Conservation (phyloP, 225 moss, liverwort and hornwort species). For the Rhytidiadelphus loreus region DNA sequence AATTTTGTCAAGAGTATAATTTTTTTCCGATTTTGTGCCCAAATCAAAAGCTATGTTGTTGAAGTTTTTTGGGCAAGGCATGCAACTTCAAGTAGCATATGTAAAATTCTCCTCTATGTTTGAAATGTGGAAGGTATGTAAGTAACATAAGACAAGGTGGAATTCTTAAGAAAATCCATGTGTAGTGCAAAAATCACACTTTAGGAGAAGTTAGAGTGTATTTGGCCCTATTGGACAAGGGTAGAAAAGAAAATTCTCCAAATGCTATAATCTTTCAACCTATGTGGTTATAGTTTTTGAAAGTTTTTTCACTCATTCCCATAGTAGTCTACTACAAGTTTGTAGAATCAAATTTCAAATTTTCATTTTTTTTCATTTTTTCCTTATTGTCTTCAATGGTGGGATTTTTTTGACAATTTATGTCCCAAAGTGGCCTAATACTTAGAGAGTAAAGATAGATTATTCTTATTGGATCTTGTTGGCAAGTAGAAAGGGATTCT, state of each 20-base stretch:
- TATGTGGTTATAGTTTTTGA: background rate
- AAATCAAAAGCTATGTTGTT: background rate
- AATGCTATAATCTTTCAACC: background rate
- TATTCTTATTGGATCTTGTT: background rate
- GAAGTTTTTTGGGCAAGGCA: background rate
- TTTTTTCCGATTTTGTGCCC: fast-evolving
- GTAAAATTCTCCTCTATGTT: background rate
- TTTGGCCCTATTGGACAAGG: fast-evolving
- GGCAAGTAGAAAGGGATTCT: background rate
- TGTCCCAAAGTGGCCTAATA: background rate
- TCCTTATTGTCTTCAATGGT: background rate
- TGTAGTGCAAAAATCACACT: background rate
- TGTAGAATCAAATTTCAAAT: background rate
- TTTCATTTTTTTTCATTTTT: too few species aligned
- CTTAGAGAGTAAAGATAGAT: background rate
- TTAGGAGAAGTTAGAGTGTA: background rate
- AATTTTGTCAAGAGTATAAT: background rate
- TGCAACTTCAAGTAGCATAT: background rate
- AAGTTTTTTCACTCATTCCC: fast-evolving
- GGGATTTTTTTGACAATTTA: background rate
- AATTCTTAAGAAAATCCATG: background rate
- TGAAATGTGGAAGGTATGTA: too few species aligned
- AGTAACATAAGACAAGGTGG: too few species aligned
- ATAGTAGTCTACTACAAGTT: background rate
- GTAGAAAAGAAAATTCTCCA: too few species aligned